phyloP scores from a whole-genome alignment of 2,329 filamentous ascomycete genomes.

The Colletotrichum theobromicola region DNA sequence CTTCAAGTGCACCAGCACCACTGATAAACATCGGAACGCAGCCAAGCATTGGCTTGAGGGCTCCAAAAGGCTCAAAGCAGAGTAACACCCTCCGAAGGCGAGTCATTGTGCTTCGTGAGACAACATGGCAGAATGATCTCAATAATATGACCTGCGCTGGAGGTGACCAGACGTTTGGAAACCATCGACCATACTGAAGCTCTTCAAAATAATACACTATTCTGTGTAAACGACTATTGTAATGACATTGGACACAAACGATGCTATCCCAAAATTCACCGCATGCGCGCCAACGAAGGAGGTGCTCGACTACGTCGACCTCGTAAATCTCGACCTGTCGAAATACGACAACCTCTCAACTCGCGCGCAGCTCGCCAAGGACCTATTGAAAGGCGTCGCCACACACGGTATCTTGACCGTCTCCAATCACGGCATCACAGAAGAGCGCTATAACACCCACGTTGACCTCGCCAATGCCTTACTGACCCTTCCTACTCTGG shows the following conservation, averaged over 20 bases:
- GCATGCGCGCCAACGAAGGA: not conserved
- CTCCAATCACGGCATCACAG: not conserved
- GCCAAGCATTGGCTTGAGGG: not conserved
- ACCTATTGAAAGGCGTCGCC: not conserved
- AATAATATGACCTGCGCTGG: not conserved
- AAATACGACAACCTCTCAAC: not conserved
- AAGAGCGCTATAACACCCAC: not conserved
- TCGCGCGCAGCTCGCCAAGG: not conserved
- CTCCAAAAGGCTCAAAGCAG: not conserved
- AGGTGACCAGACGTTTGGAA: not conserved
- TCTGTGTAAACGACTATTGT: no score
- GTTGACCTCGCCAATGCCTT: not conserved
- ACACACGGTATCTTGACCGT: not conserved
- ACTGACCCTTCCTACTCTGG: not conserved
- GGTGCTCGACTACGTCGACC: not conserved
- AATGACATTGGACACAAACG: not conserved
- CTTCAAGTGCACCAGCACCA: not conserved
- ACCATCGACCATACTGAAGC: not conserved
- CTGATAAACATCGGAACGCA: not conserved
- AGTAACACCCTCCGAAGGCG: not conserved
- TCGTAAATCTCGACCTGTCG: not conserved
- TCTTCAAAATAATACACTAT: not conserved
- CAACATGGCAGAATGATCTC: not conserved
- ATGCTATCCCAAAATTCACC: not conserved
- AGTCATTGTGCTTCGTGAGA: not conserved